Percentiles rank a stretch among this genome's conserved stretches.
These are phyloP conservation scores for Pistacia vera DNA, from an alignment of 345 rosid species.

Conservation along the genomic window DNA sequence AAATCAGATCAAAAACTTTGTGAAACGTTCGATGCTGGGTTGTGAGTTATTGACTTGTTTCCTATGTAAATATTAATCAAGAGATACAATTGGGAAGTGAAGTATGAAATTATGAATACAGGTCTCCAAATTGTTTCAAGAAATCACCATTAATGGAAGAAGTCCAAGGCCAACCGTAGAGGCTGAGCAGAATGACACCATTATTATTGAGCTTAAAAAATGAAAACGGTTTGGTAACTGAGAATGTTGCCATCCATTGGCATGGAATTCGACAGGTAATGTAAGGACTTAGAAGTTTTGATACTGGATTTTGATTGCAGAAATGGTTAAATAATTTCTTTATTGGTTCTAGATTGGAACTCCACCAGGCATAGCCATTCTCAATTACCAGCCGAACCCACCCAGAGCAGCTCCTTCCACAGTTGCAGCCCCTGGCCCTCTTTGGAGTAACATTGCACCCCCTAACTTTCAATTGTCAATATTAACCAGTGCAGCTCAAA, in stretches of 20 bases:
- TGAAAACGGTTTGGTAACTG: conserved; percentile 52
- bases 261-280: conserved; percentile 77
- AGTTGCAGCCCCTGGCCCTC: conserved; percentile 38
- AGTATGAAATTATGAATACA: conserved; percentile 37
- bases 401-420: conserved; percentile 44
- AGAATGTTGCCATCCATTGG: conserved; percentile 55
- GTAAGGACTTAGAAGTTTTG: not conserved
- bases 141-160: conserved; percentile 69
- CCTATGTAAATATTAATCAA: conserved; percentile 26
- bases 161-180: conserved; percentile 63
- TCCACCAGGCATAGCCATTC: conserved; percentile 50
- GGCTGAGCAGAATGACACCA: conserved; percentile 63
- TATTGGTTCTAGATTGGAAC: conserved; percentile 20
- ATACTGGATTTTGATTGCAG: not conserved
- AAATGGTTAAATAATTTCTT: not conserved
- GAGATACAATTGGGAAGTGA: conserved; percentile 61
- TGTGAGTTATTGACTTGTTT: not conserved
- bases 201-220: conserved; percentile 58
- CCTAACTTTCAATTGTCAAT: not conserved
- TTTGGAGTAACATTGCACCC: conserved; percentile 40
- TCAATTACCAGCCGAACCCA: conserved; percentile 64
- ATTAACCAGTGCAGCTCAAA: too few species aligned
- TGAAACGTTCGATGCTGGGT: too few species aligned
- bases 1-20: too few species aligned
- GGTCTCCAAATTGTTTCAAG: conserved; percentile 56